These are phyloP conservation scores for Setomelanomma holmii DNA, from an alignment of 2,329 filamentous ascomycete species.

Conservation along the genomic window DNA sequence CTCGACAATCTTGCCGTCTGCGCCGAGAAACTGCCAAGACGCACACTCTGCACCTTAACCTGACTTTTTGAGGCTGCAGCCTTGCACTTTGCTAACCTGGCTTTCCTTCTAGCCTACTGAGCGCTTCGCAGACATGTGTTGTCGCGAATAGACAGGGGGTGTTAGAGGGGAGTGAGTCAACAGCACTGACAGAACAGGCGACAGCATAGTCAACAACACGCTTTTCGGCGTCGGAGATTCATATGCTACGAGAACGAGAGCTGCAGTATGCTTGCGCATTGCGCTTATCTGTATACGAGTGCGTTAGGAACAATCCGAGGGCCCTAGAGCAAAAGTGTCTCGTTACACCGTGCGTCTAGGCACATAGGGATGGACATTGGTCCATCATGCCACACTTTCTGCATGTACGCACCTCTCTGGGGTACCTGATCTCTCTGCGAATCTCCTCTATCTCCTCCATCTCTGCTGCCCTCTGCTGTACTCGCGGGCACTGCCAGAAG, in stretches of 20 bases:
- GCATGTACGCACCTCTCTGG: too few species aligned
- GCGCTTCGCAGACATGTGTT: constrained; percentile 3
- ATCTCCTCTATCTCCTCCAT: too few species aligned
- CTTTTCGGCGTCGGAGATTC: constrained; percentile 5
- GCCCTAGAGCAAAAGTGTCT: background rate
- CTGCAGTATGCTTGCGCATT: constrained; percentile 11
- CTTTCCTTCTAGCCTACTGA: constrained; percentile 10
- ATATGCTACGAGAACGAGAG: constrained; percentile 10
- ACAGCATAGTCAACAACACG: constrained; percentile 10
- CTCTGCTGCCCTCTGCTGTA: too few species aligned
- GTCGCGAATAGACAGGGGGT: constrained; percentile 14
- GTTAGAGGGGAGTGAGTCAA: constrained; percentile 7
- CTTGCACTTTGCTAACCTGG: constrained; percentile 9
- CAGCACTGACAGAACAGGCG: constrained; percentile 3
- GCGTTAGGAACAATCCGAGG: background rate
- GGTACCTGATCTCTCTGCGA: too few species aligned
- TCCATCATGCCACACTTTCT: too few species aligned
- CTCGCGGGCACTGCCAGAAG: too few species aligned
- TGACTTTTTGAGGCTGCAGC: constrained; percentile 6
- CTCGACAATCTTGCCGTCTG: background rate
- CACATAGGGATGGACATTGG: background rate
- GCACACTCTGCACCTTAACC: constrained; percentile 9
- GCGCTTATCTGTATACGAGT: constrained; percentile 8
- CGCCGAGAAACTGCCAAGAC: constrained; percentile 12
- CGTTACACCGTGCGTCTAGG: background rate